Conservation (phyloP, 768 basidiomycete genomes). For the Lactarius akahatsu region DNA sequence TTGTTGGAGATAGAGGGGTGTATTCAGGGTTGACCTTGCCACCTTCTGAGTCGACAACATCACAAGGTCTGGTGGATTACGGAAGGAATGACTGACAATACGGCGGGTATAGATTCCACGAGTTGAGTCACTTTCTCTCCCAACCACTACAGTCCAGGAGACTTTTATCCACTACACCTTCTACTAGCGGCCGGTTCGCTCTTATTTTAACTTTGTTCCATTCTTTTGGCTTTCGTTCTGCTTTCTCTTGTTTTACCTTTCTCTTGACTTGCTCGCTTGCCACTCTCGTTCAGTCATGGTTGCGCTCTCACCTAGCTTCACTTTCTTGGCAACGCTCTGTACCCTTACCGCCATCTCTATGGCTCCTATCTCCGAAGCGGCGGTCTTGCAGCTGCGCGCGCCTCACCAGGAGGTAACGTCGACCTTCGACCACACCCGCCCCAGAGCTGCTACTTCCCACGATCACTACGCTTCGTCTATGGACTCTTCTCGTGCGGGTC, state of each 20-base stretch:
- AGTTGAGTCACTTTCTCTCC: slow-evolving; percentile 21
- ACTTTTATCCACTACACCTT: slow-evolving; percentile 19
- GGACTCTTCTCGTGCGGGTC: background rate
- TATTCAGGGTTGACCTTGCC: background rate
- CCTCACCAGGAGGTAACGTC: background rate
- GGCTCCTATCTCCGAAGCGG: slow-evolving; percentile 41
- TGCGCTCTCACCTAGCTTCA: slow-evolving; percentile 47
- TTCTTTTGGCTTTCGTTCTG: slow-evolving; percentile 26
- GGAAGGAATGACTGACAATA: background rate
- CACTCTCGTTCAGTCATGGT: slow-evolving; percentile 44
- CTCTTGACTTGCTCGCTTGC: background rate
- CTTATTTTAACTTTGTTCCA: slow-evolving; percentile 12
- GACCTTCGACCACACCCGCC: background rate
- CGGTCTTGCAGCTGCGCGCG: slow-evolving; percentile 35
- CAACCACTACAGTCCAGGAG: slow-evolving; percentile 30
- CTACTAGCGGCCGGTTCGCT: slow-evolving; percentile 29
- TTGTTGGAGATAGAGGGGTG: background rate
- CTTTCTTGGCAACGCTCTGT: slow-evolving; percentile 47
- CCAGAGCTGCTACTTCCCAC: background rate
- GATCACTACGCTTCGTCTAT: background rate
- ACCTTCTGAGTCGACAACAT: background rate
- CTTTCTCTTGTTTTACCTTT: slow-evolving; percentile 20
- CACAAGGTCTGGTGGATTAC: background rate
- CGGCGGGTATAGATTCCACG: slow-evolving; percentile 8
- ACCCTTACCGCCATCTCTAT: slow-evolving; percentile 46